Evolutionary conservation across 116 monocot genomes (phyloP).

Genomic region (Papilionanthe hybrid): DNA sequence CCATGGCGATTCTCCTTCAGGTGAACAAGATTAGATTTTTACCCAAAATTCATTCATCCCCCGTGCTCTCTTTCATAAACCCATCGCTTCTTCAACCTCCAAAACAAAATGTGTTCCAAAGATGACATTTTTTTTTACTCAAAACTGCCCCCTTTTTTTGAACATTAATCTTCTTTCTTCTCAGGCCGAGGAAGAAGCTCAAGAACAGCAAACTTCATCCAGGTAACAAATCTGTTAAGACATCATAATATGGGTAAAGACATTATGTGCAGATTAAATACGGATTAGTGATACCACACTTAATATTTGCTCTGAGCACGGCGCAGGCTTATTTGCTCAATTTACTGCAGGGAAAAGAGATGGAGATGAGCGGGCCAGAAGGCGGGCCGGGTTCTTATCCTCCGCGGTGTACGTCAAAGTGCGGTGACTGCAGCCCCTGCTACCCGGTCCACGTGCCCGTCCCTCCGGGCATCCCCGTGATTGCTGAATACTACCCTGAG

Average conservation of each 20-base stretch:
- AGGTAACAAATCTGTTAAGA: not conserved
- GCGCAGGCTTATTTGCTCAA: not conserved
- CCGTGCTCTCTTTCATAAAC: too few species aligned
- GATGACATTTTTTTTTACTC: not conserved
- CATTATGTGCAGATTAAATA: too few species aligned
- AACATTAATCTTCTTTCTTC: not conserved
- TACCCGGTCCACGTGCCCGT: constrained; percentile 40
- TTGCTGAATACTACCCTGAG: constrained; percentile 39
- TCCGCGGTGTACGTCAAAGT: constrained; percentile 37
- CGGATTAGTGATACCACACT: too few species aligned
- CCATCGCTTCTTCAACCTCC: too few species aligned
- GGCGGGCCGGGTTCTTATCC: constrained; percentile 34
- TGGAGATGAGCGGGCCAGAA: not conserved
- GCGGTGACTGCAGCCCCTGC: constrained; percentile 39
- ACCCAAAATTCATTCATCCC: not conserved
- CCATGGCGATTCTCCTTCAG: not conserved
- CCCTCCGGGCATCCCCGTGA: constrained; percentile 26
- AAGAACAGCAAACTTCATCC: not conserved
- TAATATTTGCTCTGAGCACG: not conserved
- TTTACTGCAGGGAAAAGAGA: constrained; percentile 5
- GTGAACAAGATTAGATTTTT: not conserved
- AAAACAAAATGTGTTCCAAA: too few species aligned
- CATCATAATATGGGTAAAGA: too few species aligned
- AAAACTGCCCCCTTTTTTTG: not conserved
- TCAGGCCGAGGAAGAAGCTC: not conserved